Evolutionary conservation across 306 rosid species (phyloP).

Genomic region (Arachis stenosperma): DNA sequence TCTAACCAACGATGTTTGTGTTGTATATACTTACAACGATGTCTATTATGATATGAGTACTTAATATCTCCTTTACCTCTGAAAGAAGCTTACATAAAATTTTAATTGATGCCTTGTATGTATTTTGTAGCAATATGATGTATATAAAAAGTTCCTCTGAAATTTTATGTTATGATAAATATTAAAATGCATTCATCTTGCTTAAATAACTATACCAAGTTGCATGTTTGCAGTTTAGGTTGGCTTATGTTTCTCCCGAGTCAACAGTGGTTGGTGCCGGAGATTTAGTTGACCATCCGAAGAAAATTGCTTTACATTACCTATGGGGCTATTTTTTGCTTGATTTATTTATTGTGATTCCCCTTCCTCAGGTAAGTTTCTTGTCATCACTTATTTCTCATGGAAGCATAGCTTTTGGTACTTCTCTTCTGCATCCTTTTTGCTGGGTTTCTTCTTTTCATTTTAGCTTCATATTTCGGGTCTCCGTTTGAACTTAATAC

Average conservation of each 20-base stretch:
- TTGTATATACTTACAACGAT: neutral
- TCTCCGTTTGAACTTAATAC: too few relatives aligned
- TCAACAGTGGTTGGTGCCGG: slow-evolving; percentile 86
- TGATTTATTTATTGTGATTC: slow-evolving; percentile 67
- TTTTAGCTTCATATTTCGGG: too few relatives aligned
- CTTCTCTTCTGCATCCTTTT: too few relatives aligned
- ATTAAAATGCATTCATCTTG: neutral
- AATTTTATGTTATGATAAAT: too few relatives aligned
- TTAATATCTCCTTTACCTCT: neutral
- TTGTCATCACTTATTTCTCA: neutral
- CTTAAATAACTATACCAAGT: slow-evolving; percentile 31
- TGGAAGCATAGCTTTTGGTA: neutral
- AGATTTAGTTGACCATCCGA: slow-evolving; percentile 78
- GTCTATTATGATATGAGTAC: neutral
- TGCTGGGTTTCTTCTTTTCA: neutral
- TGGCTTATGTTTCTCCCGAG: slow-evolving; percentile 91
- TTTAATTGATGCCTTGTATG: neutral
- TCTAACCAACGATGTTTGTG: neutral
- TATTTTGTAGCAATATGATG: neutral
- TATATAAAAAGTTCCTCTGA: neutral
- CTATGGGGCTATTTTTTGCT: slow-evolving; percentile 57
- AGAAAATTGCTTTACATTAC: slow-evolving; percentile 68
- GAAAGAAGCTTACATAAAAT: neutral
- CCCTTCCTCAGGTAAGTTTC: slow-evolving; percentile 74
- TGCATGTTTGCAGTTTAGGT: slow-evolving; percentile 73